phyloP scores from a whole-genome alignment of 257 asterid species.

The Nicotiana attenuata region DNA sequence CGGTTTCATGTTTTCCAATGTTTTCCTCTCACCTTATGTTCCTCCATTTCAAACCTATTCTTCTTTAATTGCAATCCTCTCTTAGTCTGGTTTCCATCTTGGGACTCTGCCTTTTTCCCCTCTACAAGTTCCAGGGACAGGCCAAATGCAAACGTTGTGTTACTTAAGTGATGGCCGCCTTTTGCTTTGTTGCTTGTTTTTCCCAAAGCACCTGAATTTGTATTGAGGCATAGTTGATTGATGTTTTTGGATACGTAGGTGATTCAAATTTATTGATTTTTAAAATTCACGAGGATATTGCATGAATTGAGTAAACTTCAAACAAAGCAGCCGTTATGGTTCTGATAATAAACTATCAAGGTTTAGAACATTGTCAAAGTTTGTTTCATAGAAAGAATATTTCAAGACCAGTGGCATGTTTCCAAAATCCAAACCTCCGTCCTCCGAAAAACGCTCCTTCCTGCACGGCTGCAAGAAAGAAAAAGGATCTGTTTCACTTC shows the following conservation, averaged over 20 bases:
- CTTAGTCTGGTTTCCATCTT: not conserved
- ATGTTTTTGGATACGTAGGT: not conserved
- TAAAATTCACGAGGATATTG: not conserved
- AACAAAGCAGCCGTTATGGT: not conserved
- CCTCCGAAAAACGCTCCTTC: not conserved
- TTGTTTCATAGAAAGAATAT: not conserved
- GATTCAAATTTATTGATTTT: not conserved
- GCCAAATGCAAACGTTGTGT: not conserved
- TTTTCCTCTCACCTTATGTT: not conserved
- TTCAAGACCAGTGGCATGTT: not conserved
- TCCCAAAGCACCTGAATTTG: not conserved
- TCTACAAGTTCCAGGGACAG: not conserved
- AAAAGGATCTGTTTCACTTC: not conserved
- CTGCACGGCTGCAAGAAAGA: not conserved
- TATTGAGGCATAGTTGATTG: not conserved
- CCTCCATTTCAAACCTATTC: not conserved
- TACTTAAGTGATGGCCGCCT: not conserved
- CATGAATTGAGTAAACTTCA: not conserved
- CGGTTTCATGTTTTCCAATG: not conserved
- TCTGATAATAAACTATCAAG: not conserved
- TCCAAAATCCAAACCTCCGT: not conserved
- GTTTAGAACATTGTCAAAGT: not conserved
- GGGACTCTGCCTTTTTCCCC: not conserved
- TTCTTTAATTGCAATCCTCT: not conserved
- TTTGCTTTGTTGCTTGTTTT: not conserved